Conservation (phyloP, 768 basidiomycete genomes). For the Leccinum imitatum region DNA sequence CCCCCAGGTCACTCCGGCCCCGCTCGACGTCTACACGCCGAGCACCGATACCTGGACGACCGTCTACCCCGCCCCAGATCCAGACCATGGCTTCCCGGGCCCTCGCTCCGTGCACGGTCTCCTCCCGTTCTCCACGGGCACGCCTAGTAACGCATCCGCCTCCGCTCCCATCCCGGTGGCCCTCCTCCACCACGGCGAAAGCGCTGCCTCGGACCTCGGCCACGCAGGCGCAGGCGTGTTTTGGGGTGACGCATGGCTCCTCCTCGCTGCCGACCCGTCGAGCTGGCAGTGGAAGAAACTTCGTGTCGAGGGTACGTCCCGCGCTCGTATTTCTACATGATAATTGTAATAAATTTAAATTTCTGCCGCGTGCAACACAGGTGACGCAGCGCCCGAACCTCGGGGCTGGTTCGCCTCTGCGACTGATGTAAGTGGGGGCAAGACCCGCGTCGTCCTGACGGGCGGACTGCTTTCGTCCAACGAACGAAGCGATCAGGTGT, state of each 20-base stretch:
- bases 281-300: constrained; percentile 31
- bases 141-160: background rate
- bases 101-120: constrained; percentile 38
- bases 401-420: constrained; percentile 46
- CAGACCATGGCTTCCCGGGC: constrained; percentile 31
- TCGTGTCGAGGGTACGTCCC: constrained; percentile 2
- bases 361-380: background rate
- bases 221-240: constrained; percentile 43
- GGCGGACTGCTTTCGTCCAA: constrained; percentile 44
- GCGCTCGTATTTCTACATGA: background rate
- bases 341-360: background rate
- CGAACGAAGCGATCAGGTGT: constrained; percentile 41
- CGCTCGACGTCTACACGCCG: constrained; percentile 38
- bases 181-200: constrained; percentile 39
- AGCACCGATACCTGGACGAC: constrained; percentile 24
- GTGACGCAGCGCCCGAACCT: constrained; percentile 24
- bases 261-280: constrained; percentile 15
- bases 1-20: constrained; percentile 22
- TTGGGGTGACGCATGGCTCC: constrained; percentile 39
- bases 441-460: constrained; percentile 33
- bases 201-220: constrained; percentile 35
- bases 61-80: constrained; percentile 25
- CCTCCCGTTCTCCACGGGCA: constrained; percentile 19
- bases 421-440: constrained; percentile 21
- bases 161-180: constrained; percentile 23